Conservation (phyloP, 2,329 filamentous ascomycete species). For the Phialophora expanda region DNA sequence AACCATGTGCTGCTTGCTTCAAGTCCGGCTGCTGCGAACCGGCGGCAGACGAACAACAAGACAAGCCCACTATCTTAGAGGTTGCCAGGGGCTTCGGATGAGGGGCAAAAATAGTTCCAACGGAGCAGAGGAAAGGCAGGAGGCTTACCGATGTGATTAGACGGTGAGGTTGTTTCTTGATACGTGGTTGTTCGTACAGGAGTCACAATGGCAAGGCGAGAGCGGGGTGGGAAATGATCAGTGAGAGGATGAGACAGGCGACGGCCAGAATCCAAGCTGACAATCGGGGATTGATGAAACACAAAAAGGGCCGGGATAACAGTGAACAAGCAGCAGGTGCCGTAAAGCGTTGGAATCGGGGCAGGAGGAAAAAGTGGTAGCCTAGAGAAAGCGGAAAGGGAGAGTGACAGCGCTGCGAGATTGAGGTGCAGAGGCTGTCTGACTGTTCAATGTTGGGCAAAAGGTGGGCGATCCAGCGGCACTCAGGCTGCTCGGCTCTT, state of each 20-base stretch:
- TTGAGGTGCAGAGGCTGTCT: conserved; percentile 2
- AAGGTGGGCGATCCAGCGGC: neutral
- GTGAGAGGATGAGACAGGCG: conserved; percentile 17
- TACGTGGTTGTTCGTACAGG: conserved; percentile 32
- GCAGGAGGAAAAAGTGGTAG: conserved; percentile 26
- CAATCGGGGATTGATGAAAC: conserved; percentile 20
- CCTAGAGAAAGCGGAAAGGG: conserved; percentile 20
- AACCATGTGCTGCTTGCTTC: conserved; percentile 33
- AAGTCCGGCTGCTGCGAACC: conserved; percentile 32
- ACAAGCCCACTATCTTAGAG: conserved; percentile 31
- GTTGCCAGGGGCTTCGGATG: conserved; percentile 26
- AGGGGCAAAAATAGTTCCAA: conserved; percentile 32
- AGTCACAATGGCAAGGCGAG: conserved; percentile 20
- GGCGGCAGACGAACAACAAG: conserved; percentile 27
- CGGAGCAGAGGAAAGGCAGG: conserved; percentile 20
- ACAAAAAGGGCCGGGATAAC: conserved; percentile 13
- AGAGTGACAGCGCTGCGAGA: conserved; percentile 10
- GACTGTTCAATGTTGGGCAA: neutral
- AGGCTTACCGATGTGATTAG: conserved; percentile 38
- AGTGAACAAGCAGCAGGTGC: conserved; percentile 18
- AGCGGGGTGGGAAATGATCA: conserved; percentile 19
- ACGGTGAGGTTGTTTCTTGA: conserved; percentile 30
- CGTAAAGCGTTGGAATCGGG: conserved; percentile 26
- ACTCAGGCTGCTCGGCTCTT: neutral
- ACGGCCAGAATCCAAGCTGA: conserved; percentile 18